phyloP scores from a whole-genome alignment of 2,329 filamentous ascomycete genomes.

The Beauveria scarabaeidicola region DNA sequence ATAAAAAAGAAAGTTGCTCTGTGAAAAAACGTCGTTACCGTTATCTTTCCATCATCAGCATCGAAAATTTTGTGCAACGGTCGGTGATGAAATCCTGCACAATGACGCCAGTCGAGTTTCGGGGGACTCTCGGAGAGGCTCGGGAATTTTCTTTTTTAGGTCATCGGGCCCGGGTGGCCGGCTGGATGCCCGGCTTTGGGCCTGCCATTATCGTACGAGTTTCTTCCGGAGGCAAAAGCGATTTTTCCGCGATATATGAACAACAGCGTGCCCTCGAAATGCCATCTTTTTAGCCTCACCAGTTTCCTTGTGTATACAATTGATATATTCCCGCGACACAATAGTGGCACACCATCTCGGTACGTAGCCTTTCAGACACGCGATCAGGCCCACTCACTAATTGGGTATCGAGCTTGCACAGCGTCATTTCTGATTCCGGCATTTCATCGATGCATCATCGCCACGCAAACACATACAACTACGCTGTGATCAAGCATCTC shows the following conservation, averaged over 20 bases:
- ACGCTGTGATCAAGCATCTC: not conserved
- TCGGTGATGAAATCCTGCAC: not conserved
- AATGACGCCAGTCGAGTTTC: not conserved
- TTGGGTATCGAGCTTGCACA: not conserved
- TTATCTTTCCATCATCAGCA: not conserved
- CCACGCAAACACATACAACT: not conserved
- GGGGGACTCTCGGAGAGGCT: conserved; percentile 5
- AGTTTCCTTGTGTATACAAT: not conserved
- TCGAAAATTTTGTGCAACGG: not conserved
- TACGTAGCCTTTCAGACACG: not conserved
- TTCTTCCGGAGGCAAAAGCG: not conserved
- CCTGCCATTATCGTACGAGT: conserved; percentile 8
- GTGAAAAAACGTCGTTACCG: not conserved
- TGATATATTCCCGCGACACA: not conserved
- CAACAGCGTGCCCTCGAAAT: not conserved
- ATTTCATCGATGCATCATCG: not conserved
- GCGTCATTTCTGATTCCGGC: conserved; percentile 3
- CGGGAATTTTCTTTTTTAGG: conserved; percentile 1
- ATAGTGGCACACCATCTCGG: not conserved
- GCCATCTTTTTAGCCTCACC: not conserved
- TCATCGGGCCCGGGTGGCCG: not conserved
- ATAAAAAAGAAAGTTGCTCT: not conserved
- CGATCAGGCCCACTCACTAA: conserved; percentile 4
- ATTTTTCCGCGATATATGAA: conserved; percentile 1
- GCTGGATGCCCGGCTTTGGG: not conserved